Evolutionary conservation across 257 asterid genomes (phyloP), one percentile per base, ranked within the genome.

Genomic region (Solanum medicagineum): DNA sequence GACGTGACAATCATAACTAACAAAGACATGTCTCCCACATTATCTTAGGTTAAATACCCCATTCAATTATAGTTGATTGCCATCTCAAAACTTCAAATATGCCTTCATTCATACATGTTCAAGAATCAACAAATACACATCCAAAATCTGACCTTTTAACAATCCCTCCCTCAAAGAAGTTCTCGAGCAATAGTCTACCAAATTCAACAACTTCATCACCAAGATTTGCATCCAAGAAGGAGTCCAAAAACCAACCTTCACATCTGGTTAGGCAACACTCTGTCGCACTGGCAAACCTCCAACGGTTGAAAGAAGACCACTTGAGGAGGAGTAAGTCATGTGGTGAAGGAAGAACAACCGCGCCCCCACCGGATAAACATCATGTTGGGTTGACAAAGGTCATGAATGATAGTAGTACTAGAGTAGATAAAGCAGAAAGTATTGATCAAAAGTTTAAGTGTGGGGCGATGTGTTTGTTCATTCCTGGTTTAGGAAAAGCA

Each of bases 291-390:
- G 83, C 88, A 16, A 94, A 94, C 87, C 93, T 95, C 9, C 96
- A 92, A 87, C 91, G 93, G 17, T 89, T 95, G 3, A 86, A 92
- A 6, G 94, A 91, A 88, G 87, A 14, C 20, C 95, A 90, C 86
- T 32, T 93, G 75, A 89, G 87, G 87, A 88, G 94, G 85, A 94
- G 97, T 91, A 94, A 91, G 91, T 95, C 98, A 1, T 95, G 92
- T n/a, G 94, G 95, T 19, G 95, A 92, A 81, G 95, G 94, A 16
- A 88, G 97, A 83, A 66, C 91, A 5, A 86, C 84, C 74, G 89
- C 77, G 40, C 94, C 36, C 36, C 36, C 95, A 8, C 93, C 97
- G 0, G 88, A 90, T 32, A 97, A 92, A 82, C 86, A 91, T 12
- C 95, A 89, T 49, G 83, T 90, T 12, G 92, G 93, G 92, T 83